phyloP scores from a whole-genome alignment of 495 filamentous ascomycete species.

The Penicillium bialowiezense region DNA sequence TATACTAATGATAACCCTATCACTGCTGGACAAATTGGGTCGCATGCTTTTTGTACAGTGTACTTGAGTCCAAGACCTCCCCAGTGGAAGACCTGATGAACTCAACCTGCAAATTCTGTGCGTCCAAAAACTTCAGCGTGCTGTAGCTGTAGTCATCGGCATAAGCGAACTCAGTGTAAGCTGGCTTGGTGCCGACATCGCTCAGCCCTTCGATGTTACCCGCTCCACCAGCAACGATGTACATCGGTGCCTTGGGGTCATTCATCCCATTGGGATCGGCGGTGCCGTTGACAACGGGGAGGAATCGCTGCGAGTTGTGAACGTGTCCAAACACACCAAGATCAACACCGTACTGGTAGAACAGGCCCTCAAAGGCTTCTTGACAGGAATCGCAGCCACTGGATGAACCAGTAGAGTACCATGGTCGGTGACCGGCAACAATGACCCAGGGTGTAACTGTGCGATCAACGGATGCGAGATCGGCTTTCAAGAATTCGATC shows the following conservation, averaged over 20 bases:
- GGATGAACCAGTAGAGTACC: constrained; percentile 47
- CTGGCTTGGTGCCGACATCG: constrained; percentile 35
- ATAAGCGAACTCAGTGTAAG: constrained; percentile 53
- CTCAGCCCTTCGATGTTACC: constrained; percentile 47
- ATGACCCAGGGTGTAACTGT: constrained; percentile 55
- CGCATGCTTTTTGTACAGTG: constrained; percentile 50
- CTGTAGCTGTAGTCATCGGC: constrained; percentile 55
- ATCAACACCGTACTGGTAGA: constrained; percentile 61
- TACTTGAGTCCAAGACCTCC: constrained; percentile 48
- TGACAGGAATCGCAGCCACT: constrained; percentile 51
- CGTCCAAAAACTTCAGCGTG: constrained; percentile 32
- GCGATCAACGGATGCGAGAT: constrained; percentile 50
- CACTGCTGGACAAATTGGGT: constrained; percentile 50
- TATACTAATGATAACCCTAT: background rate
- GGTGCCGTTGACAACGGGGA: constrained; percentile 39
- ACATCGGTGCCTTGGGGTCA: constrained; percentile 55
- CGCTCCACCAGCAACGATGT: constrained; percentile 48
- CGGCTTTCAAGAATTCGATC: constrained; percentile 41
- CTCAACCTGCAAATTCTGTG: constrained; percentile 33
- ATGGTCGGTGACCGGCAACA: constrained; percentile 59
- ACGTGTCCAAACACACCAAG: constrained; percentile 60
- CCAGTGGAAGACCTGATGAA: constrained; percentile 50
- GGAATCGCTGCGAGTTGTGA: constrained; percentile 54
- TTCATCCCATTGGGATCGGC: constrained; percentile 47
- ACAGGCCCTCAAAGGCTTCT: constrained; percentile 53